phyloP scores from a whole-genome alignment of 108 stramenopile species.

The Skeletonema potamos region DNA sequence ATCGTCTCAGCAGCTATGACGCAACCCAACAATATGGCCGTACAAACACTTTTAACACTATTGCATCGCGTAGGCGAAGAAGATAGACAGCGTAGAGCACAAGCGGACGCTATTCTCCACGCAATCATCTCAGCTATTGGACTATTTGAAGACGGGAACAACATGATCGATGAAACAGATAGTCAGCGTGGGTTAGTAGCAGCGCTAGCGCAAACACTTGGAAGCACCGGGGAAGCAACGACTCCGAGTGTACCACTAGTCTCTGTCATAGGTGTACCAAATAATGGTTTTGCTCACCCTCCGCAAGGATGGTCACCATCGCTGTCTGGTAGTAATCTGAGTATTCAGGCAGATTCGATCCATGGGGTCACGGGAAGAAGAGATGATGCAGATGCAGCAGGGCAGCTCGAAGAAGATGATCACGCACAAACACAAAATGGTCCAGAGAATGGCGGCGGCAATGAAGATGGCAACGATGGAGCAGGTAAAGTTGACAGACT shows the following conservation, averaged over 20 bases:
- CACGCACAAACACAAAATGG: not conserved
- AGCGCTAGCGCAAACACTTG: too few species aligned
- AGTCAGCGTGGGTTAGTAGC: too few species aligned
- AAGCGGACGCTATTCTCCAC: not conserved
- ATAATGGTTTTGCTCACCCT: too few species aligned
- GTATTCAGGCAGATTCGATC: not conserved
- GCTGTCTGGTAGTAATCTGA: not conserved
- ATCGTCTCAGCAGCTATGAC: not conserved
- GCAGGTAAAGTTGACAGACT: not conserved
- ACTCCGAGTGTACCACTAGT: too few species aligned
- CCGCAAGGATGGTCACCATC: too few species aligned
- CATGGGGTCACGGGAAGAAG: not conserved
- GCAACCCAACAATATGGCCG: not conserved
- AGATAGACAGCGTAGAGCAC: not conserved
- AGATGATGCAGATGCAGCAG: not conserved
- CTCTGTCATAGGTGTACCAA: too few species aligned
- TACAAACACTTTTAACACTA: not conserved
- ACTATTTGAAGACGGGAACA: too few species aligned
- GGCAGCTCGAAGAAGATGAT: not conserved
- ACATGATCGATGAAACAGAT: too few species aligned
- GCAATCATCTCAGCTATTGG: not conserved
- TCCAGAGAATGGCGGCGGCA: not conserved
- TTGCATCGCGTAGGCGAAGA: not conserved
- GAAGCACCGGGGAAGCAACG: too few species aligned
- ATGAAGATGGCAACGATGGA: not conserved